Evolutionary conservation across 257 asterid genomes (phyloP).

Genomic region (Solanum okadae): DNA sequence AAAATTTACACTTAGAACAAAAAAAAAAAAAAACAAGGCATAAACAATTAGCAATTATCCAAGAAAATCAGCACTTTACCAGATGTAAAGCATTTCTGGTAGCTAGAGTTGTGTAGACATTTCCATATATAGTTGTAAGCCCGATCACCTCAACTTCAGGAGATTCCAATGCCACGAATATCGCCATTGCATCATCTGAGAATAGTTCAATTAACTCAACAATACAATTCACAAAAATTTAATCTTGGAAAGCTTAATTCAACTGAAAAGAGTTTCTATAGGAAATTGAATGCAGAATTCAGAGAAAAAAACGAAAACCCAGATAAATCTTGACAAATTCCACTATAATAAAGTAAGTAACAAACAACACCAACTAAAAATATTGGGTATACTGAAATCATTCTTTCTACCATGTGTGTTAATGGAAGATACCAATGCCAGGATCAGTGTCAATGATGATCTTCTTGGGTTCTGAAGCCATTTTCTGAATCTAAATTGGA

Average conservation of each 20-base stretch:
- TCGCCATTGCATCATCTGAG: conserved; percentile 99
- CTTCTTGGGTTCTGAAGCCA: conserved; percentile 48
- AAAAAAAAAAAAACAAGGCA: background rate
- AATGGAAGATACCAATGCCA: conserved; percentile 54
- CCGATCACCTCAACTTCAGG: conserved; percentile 96
- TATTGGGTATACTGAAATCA: background rate
- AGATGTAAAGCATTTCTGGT: conserved; percentile 93
- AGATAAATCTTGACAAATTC: background rate
- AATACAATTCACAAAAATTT: background rate
- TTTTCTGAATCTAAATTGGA: background rate
- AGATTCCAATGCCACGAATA: conserved; percentile 84
- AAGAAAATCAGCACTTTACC: conserved; percentile 24
- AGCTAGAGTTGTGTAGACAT: conserved; percentile 93
- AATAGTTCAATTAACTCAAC: background rate
- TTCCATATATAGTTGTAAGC: conserved; percentile 87
- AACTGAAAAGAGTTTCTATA: background rate
- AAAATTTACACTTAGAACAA: background rate
- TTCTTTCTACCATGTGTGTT: background rate
- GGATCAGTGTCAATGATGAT: conserved; percentile 97
- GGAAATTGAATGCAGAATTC: background rate
- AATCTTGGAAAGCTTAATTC: background rate
- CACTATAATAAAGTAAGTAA: background rate
- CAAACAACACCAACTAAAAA: background rate
- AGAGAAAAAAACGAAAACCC: background rate
- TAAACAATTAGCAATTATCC: background rate